These are phyloP conservation scores for Hirschioporus abietinus DNA, from an alignment of 768 basidiomycete genomes.

Conservation along the genomic window DNA sequence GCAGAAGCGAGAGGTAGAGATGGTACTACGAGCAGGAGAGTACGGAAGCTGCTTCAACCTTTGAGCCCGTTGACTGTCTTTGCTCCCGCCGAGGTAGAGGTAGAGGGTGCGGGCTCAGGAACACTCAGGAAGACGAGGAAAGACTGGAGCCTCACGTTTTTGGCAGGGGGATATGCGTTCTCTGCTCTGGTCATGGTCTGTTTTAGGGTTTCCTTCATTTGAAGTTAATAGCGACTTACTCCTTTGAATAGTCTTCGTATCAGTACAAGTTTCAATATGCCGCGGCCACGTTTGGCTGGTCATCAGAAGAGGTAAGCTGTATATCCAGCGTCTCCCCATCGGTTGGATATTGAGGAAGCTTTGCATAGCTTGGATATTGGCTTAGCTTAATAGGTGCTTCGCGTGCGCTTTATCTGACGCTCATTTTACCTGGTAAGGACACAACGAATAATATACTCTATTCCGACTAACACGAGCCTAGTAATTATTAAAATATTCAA, in stretches of 20 bases:
- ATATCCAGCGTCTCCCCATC: neutral
- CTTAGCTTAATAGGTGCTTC: conserved; percentile 47
- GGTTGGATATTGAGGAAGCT: neutral
- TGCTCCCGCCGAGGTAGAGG: conserved; percentile 33
- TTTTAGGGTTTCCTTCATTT: conserved; percentile 4
- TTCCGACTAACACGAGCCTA: conserved; percentile 7
- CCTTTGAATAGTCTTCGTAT: conserved; percentile 43
- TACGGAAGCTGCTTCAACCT: conserved; percentile 51
- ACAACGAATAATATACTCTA: conserved; percentile 16
- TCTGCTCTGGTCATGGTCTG: conserved; percentile 42
- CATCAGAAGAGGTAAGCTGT: conserved; percentile 49
- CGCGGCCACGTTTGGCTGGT: conserved; percentile 57
- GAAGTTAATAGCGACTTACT: neutral
- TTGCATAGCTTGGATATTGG: conserved; percentile 64
- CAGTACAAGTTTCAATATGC: conserved; percentile 63
- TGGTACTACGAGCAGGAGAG: conserved; percentile 16
- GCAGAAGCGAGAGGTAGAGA: conserved; percentile 8
- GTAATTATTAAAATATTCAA: neutral
- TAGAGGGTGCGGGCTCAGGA: conserved; percentile 20
- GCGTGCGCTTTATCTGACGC: conserved; percentile 50
- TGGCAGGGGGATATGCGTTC: conserved; percentile 50
- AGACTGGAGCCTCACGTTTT: conserved; percentile 62
- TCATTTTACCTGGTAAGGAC: conserved; percentile 56
- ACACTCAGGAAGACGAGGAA: conserved; percentile 35
- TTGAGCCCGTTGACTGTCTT: conserved; percentile 69